Evolutionary conservation across 345 rosid species (phyloP), one percentile per base, ranked within the genome.

Genomic region (Brassica nigra): DNA sequence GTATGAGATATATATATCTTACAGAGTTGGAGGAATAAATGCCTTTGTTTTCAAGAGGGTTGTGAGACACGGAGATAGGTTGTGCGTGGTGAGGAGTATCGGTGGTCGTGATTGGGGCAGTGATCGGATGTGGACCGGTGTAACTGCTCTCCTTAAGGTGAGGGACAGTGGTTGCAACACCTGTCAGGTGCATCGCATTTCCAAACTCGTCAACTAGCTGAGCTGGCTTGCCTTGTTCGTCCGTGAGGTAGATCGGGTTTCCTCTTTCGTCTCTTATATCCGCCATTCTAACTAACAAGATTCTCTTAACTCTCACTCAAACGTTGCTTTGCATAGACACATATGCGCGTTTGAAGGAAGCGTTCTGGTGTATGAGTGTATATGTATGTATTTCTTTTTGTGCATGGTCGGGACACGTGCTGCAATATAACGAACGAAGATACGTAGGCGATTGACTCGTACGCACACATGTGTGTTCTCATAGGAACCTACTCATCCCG

Each of bases 181-280:
- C 97, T 10, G 75, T 81, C 65, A 92, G 73, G 54, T 86, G 84
- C 67, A 89, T 67, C 20, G 92, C 90, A 69, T 86, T 84, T 4
- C 97, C 92, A 36, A 55, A 62, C 80, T 88, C 92, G 75, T 89
- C 94, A 30, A 86, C 85, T 33, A 89, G 83, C 29, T 81, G 80
- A 55, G 89, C 89, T n/a, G 91, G 86, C 72, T 84, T 81, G 0
- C 96, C 91, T 1, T 58, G 73, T 67, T 86, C 75, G 68, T 87
- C 95, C 0, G 88, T 87, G 0, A 86, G 83, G 64, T 62, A 66
- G 74, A 89, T 55, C 0, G 80, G 86, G 58, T 89, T 89, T 5
- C 91, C 95, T 14, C 70, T 34, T 57, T 86, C 88, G 67, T 94
- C 97, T 78, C 76, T 78, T 36, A 94, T 7, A 69, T 87, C 85